These are phyloP conservation scores for Psidium friedrichsthalianum DNA, from an alignment of 345 rosid genomes.

Conservation along the genomic window DNA sequence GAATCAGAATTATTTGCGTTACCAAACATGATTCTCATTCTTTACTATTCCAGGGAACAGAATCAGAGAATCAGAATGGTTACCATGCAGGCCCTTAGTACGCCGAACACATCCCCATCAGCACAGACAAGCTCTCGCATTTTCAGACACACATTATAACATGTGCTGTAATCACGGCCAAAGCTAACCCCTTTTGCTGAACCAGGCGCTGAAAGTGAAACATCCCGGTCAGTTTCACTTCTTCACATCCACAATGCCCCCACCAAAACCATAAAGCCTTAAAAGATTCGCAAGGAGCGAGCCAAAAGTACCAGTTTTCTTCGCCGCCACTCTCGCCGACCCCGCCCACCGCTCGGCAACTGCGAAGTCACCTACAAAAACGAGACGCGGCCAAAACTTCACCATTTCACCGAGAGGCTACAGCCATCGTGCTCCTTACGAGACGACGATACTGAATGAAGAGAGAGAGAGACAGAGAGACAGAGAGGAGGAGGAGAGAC, in stretches of 20 bases:
- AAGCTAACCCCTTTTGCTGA: background rate
- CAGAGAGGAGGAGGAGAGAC: background rate
- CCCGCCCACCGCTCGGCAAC: constrained; percentile 24
- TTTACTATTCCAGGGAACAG: too few species aligned
- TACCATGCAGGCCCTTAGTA: too few species aligned
- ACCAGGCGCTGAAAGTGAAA: background rate
- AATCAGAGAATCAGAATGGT: too few species aligned
- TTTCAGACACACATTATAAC: background rate
- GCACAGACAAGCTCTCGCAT: background rate
- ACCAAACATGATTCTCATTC: too few species aligned
- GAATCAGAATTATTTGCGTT: too few species aligned
- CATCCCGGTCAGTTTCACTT: background rate
- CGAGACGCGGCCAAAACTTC: background rate
- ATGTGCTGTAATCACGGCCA: background rate
- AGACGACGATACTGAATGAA: background rate
- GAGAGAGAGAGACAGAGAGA: background rate
- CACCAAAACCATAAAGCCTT: background rate
- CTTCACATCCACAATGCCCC: background rate
- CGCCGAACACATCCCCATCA: background rate
- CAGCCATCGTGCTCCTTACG: accelerated
- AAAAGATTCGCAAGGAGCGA: background rate
- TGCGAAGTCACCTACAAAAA: constrained; percentile 28
- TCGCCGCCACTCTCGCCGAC: constrained; percentile 67
- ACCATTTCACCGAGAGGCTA: background rate
- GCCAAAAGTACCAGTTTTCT: constrained; percentile 49